Percentiles rank a stretch among this genome's conserved stretches.
Evolutionary conservation across 345 rosid species (phyloP).

Genomic region (Geranium rotundifolium): DNA sequence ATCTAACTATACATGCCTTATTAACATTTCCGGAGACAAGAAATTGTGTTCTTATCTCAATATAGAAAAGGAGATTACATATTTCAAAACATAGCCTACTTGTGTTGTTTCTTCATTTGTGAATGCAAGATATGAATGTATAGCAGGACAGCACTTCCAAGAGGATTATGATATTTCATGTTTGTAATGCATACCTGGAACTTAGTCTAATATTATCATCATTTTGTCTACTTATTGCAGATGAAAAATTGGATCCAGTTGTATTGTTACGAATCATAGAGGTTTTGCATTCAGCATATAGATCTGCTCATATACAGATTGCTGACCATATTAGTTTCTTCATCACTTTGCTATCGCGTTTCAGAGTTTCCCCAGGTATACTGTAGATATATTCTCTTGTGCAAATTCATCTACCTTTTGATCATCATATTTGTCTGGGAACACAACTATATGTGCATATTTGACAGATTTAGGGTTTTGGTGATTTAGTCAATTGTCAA

Average conservation of each 20-base stretch:
- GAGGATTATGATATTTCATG: too few species aligned
- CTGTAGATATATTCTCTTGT: conserved; percentile 7
- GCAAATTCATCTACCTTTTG: neutral
- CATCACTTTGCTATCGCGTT: conserved; percentile 43
- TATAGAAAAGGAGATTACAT: too few species aligned
- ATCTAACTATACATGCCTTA: too few species aligned
- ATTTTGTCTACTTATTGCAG: conserved; percentile 27
- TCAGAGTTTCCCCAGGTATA: conserved; percentile 53
- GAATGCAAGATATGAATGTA: too few species aligned
- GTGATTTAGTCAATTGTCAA: conserved; percentile 6
- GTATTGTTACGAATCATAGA: conserved; percentile 47
- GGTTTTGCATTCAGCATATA: conserved; percentile 47
- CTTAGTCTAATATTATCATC: neutral
- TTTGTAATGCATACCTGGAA: too few species aligned
- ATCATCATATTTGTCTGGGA: neutral
- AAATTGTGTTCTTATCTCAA: too few species aligned
- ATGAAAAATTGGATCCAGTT: conserved; percentile 44
- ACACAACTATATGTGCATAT: neutral
- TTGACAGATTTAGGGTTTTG: neutral
- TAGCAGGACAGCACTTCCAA: too few species aligned
- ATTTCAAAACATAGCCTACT: neutral
- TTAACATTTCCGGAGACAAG: too few species aligned
- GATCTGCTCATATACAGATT: conserved; percentile 53
- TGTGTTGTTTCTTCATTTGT: too few species aligned
- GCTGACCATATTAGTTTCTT: conserved; percentile 61